These are phyloP conservation scores for Aspergillus clavatus DNA, from an alignment of 2,329 filamentous ascomycete species.

Conservation along the genomic window DNA sequence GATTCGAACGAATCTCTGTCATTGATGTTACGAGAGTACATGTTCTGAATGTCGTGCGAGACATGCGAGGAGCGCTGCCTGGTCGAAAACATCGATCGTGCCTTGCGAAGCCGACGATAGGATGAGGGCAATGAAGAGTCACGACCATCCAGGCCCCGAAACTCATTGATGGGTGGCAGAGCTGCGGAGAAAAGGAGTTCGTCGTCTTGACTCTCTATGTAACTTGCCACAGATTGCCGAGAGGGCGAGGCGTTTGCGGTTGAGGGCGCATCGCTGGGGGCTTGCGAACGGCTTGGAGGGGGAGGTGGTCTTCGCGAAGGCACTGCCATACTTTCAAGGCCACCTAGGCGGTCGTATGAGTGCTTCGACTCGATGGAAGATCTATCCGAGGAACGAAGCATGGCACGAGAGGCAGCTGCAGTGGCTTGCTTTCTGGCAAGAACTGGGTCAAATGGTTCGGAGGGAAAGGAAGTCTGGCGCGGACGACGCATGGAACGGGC, in stretches of 20 bases:
- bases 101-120: conserved; percentile 43
- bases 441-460: conserved; percentile 28
- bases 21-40: conserved; percentile 6
- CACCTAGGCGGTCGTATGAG: conserved; percentile 29
- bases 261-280: conserved; percentile 9
- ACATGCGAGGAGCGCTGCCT: conserved; percentile 27
- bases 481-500: conserved; percentile 33
- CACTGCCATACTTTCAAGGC: conserved; percentile 22
- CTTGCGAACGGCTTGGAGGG: conserved; percentile 12
- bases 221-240: conserved; percentile 4
- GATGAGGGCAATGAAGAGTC: conserved; percentile 43
- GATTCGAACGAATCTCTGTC: conserved; percentile 1
- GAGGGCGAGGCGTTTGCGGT: conserved; percentile 3
- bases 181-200: conserved; percentile 14
- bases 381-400: conserved; percentile 34
- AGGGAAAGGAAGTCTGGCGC: conserved; percentile 17
- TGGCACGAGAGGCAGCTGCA: conserved; percentile 41
- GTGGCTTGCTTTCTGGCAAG: conserved; percentile 33
- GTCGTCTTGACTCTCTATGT: neutral
- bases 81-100: conserved; percentile 46
- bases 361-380: conserved; percentile 22
- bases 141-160: conserved; percentile 30
- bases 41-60: conserved; percentile 12
- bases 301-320: conserved; percentile 21
- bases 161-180: conserved; percentile 29